Evolutionary conservation across 306 rosid genomes (phyloP).

Genomic region (Acacia acuminata): DNA sequence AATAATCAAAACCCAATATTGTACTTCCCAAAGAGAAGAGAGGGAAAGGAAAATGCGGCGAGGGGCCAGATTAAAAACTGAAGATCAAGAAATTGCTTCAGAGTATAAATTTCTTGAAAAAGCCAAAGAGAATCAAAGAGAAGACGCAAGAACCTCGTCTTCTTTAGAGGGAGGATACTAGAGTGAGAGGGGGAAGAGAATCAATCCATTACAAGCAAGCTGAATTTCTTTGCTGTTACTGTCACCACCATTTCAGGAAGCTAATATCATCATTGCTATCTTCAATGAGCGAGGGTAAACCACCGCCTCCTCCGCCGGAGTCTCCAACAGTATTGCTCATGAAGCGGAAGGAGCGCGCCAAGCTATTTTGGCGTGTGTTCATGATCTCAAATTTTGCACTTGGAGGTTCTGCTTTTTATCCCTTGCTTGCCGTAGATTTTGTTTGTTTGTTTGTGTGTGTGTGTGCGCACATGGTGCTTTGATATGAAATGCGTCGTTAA

Average conservation of each 20-base stretch:
- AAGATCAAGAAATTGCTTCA: neutral
- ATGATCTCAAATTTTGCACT: slow-evolving; percentile 76
- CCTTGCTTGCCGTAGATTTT: neutral
- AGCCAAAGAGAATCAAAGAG: neutral
- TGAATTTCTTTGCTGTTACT: neutral
- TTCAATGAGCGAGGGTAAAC: slow-evolving; percentile 40
- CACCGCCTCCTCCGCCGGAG: slow-evolving; percentile 25
- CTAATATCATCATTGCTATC: neutral
- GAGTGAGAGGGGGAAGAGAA: neutral
- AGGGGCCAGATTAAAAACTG: neutral
- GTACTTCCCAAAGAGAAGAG: neutral
- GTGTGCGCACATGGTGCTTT: neutral
- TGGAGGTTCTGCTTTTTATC: slow-evolving; percentile 53
- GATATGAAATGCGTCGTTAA: neutral
- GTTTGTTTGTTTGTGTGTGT: neutral
- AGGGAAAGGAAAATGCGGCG: neutral
- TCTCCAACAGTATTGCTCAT: slow-evolving; percentile 42
- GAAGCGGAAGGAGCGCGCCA: slow-evolving; percentile 46
- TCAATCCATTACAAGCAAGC: neutral
- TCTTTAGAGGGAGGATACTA: neutral
- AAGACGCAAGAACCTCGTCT: neutral
- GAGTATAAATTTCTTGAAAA: neutral
- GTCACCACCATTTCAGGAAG: neutral
- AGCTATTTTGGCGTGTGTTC: slow-evolving; percentile 74
- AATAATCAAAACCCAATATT: neutral